phyloP scores from a whole-genome alignment of 2,329 filamentous ascomycete genomes.

The Dryadomyces sulphureus region DNA sequence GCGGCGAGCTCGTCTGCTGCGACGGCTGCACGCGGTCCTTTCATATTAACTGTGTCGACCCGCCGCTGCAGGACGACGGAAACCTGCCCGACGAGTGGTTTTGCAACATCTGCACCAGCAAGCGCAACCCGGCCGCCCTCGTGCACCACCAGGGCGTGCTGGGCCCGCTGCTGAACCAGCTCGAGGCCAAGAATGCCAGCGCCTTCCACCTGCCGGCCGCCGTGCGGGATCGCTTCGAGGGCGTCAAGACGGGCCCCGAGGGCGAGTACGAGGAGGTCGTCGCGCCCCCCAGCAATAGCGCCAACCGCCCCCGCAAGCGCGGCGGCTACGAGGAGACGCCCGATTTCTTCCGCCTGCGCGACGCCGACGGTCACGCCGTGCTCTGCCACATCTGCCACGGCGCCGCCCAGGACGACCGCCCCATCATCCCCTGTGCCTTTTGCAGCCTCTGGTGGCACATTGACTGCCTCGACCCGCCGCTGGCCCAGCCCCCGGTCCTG shows the following conservation, averaged over 20 bases:
- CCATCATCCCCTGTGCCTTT: conserved; percentile 74
- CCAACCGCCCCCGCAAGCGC: conserved; percentile 11
- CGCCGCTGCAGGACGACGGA: conserved; percentile 51
- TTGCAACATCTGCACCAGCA: conserved; percentile 56
- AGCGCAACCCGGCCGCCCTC: conserved; percentile 29
- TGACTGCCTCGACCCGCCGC: conserved; percentile 76
- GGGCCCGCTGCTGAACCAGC: conserved; percentile 43
- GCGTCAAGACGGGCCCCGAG: conserved; percentile 59
- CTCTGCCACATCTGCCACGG: conserved; percentile 65
- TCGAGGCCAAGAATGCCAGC: conserved; percentile 55
- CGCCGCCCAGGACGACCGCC: conserved; percentile 45
- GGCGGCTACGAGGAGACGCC: conserved; percentile 49
- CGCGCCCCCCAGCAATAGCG: conserved; percentile 17
- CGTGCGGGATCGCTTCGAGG: conserved; percentile 64
- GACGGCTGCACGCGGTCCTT: conserved; percentile 84
- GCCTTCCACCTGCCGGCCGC: conserved; percentile 58
- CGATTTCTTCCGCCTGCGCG: conserved; percentile 54
- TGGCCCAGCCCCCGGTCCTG: conserved; percentile 61
- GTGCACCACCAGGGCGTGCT: conserved; percentile 40
- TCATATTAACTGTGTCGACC: conserved; percentile 79
- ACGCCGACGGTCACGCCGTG: conserved; percentile 58
- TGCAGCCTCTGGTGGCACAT: conserved; percentile 80
- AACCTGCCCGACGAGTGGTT: conserved; percentile 65
- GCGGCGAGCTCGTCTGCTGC: conserved; percentile 79
- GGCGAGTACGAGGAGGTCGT: conserved; percentile 65